Conservation (phyloP, 139 green algal genomes). For the Chlorella sorokiniana region DNA sequence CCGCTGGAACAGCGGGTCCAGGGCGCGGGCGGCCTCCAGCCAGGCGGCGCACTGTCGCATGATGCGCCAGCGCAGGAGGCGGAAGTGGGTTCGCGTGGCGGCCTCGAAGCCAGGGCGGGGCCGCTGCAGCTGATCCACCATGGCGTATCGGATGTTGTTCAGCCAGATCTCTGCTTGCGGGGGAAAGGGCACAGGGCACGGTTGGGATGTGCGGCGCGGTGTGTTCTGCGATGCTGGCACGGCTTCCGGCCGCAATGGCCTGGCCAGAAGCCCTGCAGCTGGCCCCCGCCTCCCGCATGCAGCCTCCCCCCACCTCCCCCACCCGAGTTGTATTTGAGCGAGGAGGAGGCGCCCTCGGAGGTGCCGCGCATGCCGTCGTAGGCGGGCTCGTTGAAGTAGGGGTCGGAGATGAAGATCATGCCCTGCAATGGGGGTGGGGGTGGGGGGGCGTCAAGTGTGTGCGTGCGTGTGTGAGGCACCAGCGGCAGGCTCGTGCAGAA, state of each 20-base stretch:
- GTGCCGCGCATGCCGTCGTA: slow-evolving; percentile 64
- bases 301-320: background rate
- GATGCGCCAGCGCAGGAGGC: slow-evolving; percentile 21
- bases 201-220: background rate
- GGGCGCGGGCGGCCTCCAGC: slow-evolving; percentile 7
- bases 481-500: background rate
- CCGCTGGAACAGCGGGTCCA: slow-evolving; percentile 24
- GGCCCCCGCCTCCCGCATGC: background rate
- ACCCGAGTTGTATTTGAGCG: slow-evolving; percentile 64
- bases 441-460: background rate
- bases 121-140: slow-evolving; percentile 66
- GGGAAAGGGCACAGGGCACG: background rate
- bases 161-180: slow-evolving; percentile 51
- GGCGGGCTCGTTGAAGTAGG: slow-evolving; percentile 76
- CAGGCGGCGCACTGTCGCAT: slow-evolving; percentile 24
- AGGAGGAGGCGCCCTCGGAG: slow-evolving; percentile 45
- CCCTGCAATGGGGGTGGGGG: slow-evolving; percentile 14
- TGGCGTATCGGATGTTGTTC: slow-evolving; percentile 72
- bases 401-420: slow-evolving; percentile 69
- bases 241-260: no score
- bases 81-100: slow-evolving; percentile 33
- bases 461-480: background rate
- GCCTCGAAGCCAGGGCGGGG: slow-evolving; percentile 69
- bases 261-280: background rate
- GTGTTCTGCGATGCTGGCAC: no score